Evolutionary conservation across 2,329 filamentous ascomycete species (phyloP).

Genomic region (Fusarium praegraminearum): DNA sequence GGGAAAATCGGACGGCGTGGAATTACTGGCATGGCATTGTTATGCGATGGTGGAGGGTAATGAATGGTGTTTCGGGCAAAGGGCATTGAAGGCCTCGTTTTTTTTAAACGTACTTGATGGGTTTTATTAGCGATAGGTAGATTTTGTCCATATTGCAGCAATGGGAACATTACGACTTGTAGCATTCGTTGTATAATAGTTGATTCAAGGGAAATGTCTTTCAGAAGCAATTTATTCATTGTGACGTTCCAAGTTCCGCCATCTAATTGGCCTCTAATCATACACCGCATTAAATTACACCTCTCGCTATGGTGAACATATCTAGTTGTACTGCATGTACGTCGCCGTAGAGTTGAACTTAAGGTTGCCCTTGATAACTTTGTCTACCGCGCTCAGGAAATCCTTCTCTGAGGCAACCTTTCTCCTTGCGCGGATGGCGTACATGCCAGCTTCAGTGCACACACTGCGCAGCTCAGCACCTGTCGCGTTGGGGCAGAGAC

Average conservation of each 20-base stretch:
- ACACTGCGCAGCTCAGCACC: constrained; percentile 96
- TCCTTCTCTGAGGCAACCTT: constrained; percentile 99
- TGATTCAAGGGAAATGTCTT: neutral
- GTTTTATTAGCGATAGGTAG: constrained; percentile 32
- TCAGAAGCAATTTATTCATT: constrained; percentile 40
- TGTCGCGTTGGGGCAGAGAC: constrained; percentile 96
- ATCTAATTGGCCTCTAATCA: constrained; percentile 49
- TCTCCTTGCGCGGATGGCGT: constrained; percentile 90
- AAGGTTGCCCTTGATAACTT: constrained; percentile 98
- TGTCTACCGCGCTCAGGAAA: constrained; percentile 97
- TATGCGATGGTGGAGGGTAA: constrained; percentile 19
- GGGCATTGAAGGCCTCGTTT: constrained; percentile 7
- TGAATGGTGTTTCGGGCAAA: constrained; percentile 38
- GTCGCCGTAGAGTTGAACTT: constrained; percentile 99
- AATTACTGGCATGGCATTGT: constrained; percentile 15
- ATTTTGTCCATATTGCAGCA: constrained; percentile 27
- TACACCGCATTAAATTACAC: constrained; percentile 52
- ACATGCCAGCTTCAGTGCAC: constrained; percentile 98
- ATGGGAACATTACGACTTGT: neutral
- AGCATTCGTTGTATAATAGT: constrained; percentile 1
- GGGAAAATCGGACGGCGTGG: neutral
- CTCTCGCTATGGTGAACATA: constrained; percentile 35
- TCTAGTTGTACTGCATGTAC: constrained; percentile 99
- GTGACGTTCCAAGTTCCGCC: constrained; percentile 44
- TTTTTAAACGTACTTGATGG: constrained; percentile 13